These are phyloP conservation scores for Choiromyces venosus DNA, from an alignment of 495 filamentous ascomycete genomes.

Conservation along the genomic window DNA sequence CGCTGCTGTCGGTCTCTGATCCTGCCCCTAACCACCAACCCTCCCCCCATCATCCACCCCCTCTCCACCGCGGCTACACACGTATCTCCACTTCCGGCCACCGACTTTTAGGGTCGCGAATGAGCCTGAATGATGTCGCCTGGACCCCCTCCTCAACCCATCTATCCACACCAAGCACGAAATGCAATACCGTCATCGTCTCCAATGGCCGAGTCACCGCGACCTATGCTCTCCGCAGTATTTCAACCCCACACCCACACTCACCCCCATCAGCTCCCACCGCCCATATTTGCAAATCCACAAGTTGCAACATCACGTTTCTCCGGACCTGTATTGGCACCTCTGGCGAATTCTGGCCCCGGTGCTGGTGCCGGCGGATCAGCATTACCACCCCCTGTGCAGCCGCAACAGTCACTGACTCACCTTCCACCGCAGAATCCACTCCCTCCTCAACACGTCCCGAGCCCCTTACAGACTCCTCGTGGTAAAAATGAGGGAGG, in stretches of 20 bases:
- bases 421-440: conserved; percentile 33
- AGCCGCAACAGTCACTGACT: conserved; percentile 22
- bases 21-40: conserved; percentile 20
- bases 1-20: conserved; percentile 13
- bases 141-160: conserved; percentile 41
- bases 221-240: conserved; percentile 23
- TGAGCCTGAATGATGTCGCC: conserved; percentile 44
- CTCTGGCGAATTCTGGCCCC: conserved; percentile 26
- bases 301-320: conserved; percentile 29
- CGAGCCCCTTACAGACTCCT: conserved; percentile 32
- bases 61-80: conserved; percentile 16
- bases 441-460: conserved; percentile 22
- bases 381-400: conserved; percentile 28
- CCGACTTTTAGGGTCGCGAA: conserved; percentile 38
- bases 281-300: conserved; percentile 32
- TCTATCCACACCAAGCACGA: conserved; percentile 34
- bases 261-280: conserved; percentile 37
- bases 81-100: conserved; percentile 25
- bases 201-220: conserved; percentile 39
- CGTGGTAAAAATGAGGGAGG: conserved; percentile 23
- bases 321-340: conserved; percentile 35
- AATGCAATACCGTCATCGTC: conserved; percentile 36
- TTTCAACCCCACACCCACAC: conserved; percentile 16
- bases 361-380: conserved; percentile 30
- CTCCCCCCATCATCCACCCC: background rate